Evolutionary conservation across 768 basidiomycete species (phyloP), one percentile per base, ranked within the genome.

Genomic region (Cytidiella melzeri): DNA sequence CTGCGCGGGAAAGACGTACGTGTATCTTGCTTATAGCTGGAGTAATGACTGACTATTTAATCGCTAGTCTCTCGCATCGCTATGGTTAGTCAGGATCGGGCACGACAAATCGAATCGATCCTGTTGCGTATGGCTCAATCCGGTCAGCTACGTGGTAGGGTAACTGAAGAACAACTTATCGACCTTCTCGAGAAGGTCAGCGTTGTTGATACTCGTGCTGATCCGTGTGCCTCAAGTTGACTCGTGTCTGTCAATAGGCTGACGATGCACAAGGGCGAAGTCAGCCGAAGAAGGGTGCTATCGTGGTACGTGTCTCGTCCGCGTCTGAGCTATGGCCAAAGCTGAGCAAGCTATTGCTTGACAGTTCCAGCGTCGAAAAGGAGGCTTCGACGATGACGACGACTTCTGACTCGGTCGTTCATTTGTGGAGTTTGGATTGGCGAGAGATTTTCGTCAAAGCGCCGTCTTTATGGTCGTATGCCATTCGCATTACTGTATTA

Each of bases 171-270:
- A 41, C 89, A 92, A 63, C 74, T 96, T 47, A 90, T 96, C 55
- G 83, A 82, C 42, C 69, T 95, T 28, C 74, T 95, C 51, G 87
- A 94, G 57, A 89, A 95, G 77, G 92, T 86, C 67, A 56, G 55
- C n/a, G n/a, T n/a, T n/a, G n/a, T n/a, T n/a, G n/a, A n/a, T 34
- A 20, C 44, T 43, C 21, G 6, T 13, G 23, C n/a, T n/a, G n/a
- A n/a, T n/a, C n/a, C n/a, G n/a, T n/a, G n/a, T n/a, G n/a, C n/a
- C n/a, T n/a, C n/a, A n/a, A n/a, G n/a, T n/a, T n/a, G n/a, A n/a
- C n/a, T n/a, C n/a, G n/a, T n/a, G n/a, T n/a, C n/a, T n/a, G 6
- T 42, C 24, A 30, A 60, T 39, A 70, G 59, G 61, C 61, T 69
- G 56, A 80, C 70, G 67, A 83, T 74, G 69, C 77, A 1, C 61